Evolutionary conservation across 1,284 basidiomycete genomes (phyloP).

Genomic region (Ceratobasidium sp.): DNA sequence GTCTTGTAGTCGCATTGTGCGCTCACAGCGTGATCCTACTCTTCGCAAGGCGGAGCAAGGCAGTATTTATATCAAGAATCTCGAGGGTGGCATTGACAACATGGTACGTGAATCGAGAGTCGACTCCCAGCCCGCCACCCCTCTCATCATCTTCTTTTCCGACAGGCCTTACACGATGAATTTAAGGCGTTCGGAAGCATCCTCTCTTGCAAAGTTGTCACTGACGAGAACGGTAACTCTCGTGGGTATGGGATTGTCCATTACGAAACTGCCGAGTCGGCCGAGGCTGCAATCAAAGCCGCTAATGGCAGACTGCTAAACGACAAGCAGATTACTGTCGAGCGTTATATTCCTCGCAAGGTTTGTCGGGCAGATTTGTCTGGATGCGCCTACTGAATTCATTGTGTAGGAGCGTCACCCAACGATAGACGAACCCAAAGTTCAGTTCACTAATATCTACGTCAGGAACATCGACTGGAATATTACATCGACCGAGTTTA

Average conservation of each 20-base stretch:
- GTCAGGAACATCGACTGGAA: conserved; percentile 95
- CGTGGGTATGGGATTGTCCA: conserved; percentile 99
- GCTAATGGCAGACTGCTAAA: conserved; percentile 99
- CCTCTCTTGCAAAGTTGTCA: conserved; percentile 98
- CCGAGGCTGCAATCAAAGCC: conserved; percentile 95
- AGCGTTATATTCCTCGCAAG: conserved; percentile 97
- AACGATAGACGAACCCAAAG: conserved; percentile 96
- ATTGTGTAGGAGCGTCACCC: conserved; percentile 84
- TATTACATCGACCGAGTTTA: conserved; percentile 87
- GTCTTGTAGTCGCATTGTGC: conserved; percentile 92
- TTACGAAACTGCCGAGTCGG: conserved; percentile 97
- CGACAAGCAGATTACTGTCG: conserved; percentile 99
- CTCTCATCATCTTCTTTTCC: background rate
- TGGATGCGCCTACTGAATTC: background rate
- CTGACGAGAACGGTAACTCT: conserved; percentile 89
- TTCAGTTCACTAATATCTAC: conserved; percentile 98
- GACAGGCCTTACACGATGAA: conserved; percentile 95
- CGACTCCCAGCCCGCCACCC: background rate
- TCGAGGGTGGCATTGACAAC: conserved; percentile 98
- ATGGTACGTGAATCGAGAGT: conserved; percentile 64
- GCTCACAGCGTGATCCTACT: conserved; percentile 99
- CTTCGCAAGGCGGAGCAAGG: conserved; percentile 99
- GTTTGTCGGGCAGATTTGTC: conserved; percentile 52
- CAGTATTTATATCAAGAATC: conserved; percentile 99
- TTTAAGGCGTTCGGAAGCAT: conserved; percentile 99